These are phyloP conservation scores for Cadophora sp. DNA, from an alignment of 2,329 filamentous ascomycete genomes.

Conservation along the genomic window DNA sequence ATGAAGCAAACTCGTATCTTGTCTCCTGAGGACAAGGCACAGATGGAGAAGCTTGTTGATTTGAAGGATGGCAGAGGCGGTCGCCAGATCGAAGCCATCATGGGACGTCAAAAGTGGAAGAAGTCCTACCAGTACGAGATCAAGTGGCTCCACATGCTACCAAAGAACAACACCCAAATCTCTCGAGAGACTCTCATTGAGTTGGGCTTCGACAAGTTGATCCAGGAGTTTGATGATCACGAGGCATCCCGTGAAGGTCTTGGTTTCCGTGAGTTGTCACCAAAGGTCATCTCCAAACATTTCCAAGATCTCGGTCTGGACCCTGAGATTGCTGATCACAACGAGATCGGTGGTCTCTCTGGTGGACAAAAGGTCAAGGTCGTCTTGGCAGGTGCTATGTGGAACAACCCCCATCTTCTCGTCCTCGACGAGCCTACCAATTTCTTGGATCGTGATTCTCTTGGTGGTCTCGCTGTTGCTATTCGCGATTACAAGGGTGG, in stretches of 20 bases:
- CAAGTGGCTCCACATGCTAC: constrained; percentile 88
- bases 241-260: constrained; percentile 98
- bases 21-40: constrained; percentile 81
- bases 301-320: constrained; percentile 97
- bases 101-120: constrained; percentile 98
- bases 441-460: constrained; percentile 97
- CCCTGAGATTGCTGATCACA: constrained; percentile 98
- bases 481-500: constrained; percentile 98
- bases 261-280: constrained; percentile 91
- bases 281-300: constrained; percentile 94
- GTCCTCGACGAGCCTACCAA: constrained; percentile 99
- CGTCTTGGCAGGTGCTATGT: constrained; percentile 93
- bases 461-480: constrained; percentile 95
- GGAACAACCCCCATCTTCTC: constrained; percentile 98
- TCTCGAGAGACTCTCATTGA: constrained; percentile 90
- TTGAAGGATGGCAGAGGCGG: constrained; percentile 81
- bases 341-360: constrained; percentile 93
- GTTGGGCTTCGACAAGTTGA: constrained; percentile 87
- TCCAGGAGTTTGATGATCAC: constrained; percentile 98
- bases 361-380: constrained; percentile 99
- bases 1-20: constrained; percentile 96
- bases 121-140: constrained; percentile 99
- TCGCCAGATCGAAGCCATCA: constrained; percentile 83
- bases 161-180: constrained; percentile 92
- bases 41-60: constrained; percentile 92